Evolutionary conservation across 2,329 filamentous ascomycete genomes (phyloP).

Genomic region (Cercospora citrullina): DNA sequence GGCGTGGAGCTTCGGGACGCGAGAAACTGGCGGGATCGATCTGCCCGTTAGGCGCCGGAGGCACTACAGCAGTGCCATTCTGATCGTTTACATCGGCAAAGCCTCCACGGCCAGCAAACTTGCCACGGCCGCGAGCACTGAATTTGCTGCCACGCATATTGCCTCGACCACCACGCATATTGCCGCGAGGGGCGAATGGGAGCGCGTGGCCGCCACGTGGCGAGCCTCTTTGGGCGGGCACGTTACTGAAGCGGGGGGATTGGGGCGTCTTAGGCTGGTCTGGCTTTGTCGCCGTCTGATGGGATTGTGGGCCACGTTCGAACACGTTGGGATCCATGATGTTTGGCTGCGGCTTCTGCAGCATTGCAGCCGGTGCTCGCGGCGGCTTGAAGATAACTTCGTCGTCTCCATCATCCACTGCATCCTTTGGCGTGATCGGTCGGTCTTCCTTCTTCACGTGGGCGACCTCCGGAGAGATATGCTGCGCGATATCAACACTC

Average conservation of each 20-base stretch:
- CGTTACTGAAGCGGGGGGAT: slow-evolving; percentile 21
- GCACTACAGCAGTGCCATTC: slow-evolving; percentile 14
- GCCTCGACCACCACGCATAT: slow-evolving; percentile 27
- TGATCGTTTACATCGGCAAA: slow-evolving; percentile 15
- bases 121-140: slow-evolving; percentile 25
- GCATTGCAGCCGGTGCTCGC: slow-evolving; percentile 37
- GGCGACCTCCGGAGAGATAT: not conserved
- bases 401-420: slow-evolving; percentile 20
- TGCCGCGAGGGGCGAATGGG: slow-evolving; percentile 29
- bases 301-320: slow-evolving; percentile 39
- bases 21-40: slow-evolving; percentile 43
- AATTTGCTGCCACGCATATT: slow-evolving; percentile 29
- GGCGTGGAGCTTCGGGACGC: slow-evolving; percentile 35
- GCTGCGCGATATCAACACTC: slow-evolving; percentile 9
- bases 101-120: slow-evolving; percentile 27
- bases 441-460: slow-evolving; percentile 7
- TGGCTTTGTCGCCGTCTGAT: slow-evolving; percentile 6
- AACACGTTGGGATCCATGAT: slow-evolving; percentile 53
- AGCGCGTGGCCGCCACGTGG: slow-evolving; percentile 24
- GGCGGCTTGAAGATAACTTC: slow-evolving; percentile 35
- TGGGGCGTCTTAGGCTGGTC: slow-evolving; percentile 19
- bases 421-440: slow-evolving; percentile 11
- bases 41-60: slow-evolving; percentile 24
- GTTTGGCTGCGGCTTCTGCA: slow-evolving; percentile 31
- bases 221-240: slow-evolving; percentile 19